A percentile compares a stretch with the other conserved stretches of the same genome.
phyloP scores from a whole-genome alignment of 2,329 filamentous ascomycete species.

The Teratosphaeria epicoccoides region DNA sequence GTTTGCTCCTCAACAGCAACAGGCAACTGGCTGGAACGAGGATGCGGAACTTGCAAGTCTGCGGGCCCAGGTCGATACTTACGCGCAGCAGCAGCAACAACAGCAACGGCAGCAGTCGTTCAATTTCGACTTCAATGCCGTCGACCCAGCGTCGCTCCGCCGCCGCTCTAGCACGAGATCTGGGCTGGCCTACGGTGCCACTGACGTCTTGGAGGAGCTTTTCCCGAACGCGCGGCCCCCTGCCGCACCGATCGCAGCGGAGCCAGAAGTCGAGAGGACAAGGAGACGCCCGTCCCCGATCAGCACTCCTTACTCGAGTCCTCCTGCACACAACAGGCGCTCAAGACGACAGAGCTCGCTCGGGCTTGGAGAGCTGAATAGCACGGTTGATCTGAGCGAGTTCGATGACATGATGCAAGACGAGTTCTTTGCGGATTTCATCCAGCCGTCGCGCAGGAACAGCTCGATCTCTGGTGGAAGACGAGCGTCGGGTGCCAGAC shows the following conservation, averaged over 20 bases:
- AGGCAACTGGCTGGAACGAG: background rate
- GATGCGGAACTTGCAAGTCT: background rate
- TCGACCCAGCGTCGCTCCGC: background rate
- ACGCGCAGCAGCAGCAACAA: background rate
- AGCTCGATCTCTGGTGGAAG: no score
- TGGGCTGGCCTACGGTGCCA: background rate
- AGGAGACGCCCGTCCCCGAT: background rate
- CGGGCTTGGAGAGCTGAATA: background rate
- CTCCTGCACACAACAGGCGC: slow-evolving; percentile 1
- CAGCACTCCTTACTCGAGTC: background rate
- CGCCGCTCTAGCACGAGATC: background rate
- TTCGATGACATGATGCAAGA: no score
- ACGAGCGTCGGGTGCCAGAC: background rate
- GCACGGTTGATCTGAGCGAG: background rate
- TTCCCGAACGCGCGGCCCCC: background rate
- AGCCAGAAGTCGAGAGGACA: background rate
- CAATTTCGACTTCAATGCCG: background rate
- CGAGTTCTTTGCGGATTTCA: background rate
- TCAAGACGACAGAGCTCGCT: background rate
- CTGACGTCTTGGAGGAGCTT: background rate
- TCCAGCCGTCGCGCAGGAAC: no score
- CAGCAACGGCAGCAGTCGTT: background rate
- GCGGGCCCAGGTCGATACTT: background rate
- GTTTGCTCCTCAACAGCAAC: background rate
- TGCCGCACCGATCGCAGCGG: background rate